These are phyloP conservation scores for Baudoinia panamericana DNA, from an alignment of 495 filamentous ascomycete species.

Conservation along the genomic window DNA sequence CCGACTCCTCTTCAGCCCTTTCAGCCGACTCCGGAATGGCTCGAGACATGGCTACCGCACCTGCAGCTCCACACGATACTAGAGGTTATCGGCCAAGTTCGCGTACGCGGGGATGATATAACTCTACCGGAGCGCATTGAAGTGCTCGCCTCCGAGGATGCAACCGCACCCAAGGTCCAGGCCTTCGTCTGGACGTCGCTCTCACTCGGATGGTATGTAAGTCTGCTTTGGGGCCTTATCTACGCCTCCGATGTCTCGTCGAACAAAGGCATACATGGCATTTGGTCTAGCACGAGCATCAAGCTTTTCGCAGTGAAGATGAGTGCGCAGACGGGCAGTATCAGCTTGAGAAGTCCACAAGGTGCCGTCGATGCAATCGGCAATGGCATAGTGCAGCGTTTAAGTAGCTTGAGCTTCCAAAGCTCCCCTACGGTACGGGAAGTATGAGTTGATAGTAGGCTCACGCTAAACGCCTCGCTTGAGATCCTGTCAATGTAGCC, in stretches of 20 bases:
- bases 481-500: no score
- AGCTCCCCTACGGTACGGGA: slow-evolving; percentile 1
- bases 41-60: slow-evolving; percentile 87
- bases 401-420: slow-evolving; percentile 59
- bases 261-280: slow-evolving; percentile 62
- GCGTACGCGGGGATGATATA: no score
- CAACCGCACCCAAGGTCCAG: slow-evolving; percentile 69
- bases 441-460: background rate
- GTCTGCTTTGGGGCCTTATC: slow-evolving; percentile 86
- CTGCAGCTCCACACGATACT: slow-evolving; percentile 84
- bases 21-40: slow-evolving; percentile 64
- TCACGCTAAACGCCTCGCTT: no score
- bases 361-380: slow-evolving; percentile 95
- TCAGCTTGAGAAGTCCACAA: slow-evolving; percentile 66
- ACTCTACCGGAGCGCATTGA: no score
- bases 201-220: slow-evolving; percentile 92
- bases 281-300: slow-evolving; percentile 87
- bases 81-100: background rate
- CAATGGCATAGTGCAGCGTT: slow-evolving; percentile 74
- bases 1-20: no score
- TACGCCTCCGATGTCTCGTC: slow-evolving; percentile 85
- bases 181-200: slow-evolving; percentile 92
- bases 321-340: slow-evolving; percentile 48
- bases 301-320: slow-evolving; percentile 63
- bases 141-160: no score